Evolutionary conservation across 2,329 filamentous ascomycete genomes (phyloP).

Genomic region (Didymella pomorum): DNA sequence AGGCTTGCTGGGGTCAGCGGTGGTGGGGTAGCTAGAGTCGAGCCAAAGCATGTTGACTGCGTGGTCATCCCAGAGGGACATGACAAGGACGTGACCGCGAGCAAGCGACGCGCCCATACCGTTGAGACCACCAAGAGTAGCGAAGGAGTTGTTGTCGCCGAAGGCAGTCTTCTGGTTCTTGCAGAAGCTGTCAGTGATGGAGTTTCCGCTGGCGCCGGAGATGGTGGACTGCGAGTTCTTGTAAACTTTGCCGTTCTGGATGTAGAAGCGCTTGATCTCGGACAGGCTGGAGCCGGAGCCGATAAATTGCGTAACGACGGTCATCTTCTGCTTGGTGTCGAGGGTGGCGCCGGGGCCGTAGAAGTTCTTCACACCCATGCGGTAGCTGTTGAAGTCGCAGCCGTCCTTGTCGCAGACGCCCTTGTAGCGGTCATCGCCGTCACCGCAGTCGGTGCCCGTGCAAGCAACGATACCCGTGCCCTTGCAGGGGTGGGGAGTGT

Average conservation of each 20-base stretch:
- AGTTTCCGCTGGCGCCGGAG: conserved; percentile 57
- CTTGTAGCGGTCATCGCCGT: conserved; percentile 62
- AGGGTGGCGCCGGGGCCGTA: conserved; percentile 64
- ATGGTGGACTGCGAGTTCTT: conserved; percentile 56
- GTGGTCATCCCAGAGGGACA: conserved; percentile 72
- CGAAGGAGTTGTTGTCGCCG: conserved; percentile 63
- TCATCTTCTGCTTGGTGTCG: conserved; percentile 55
- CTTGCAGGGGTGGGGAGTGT: conserved; percentile 71
- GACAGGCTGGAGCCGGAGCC: conserved; percentile 53
- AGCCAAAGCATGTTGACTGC: conserved; percentile 77
- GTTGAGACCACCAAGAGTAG: conserved; percentile 63
- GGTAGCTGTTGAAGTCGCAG: conserved; percentile 69
- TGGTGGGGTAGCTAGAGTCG: conserved; percentile 69
- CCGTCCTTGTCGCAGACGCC: conserved; percentile 73
- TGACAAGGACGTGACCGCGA: conserved; percentile 69
- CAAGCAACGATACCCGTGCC: conserved; percentile 61
- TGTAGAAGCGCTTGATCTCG: conserved; percentile 60
- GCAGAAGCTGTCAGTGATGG: conserved; percentile 68
- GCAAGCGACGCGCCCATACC: conserved; percentile 64
- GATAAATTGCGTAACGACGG: conserved; percentile 62
- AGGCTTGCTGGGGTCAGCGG: conserved; percentile 41
- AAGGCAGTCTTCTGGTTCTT: conserved; percentile 64
- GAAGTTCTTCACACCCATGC: conserved; percentile 69
- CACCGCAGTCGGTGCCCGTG: conserved; percentile 55
- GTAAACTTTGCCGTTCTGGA: conserved; percentile 60